Base-by-base conservation (phyloP, 768 basidiomycete species). In the Xerocomus potaroensis region DNA sequence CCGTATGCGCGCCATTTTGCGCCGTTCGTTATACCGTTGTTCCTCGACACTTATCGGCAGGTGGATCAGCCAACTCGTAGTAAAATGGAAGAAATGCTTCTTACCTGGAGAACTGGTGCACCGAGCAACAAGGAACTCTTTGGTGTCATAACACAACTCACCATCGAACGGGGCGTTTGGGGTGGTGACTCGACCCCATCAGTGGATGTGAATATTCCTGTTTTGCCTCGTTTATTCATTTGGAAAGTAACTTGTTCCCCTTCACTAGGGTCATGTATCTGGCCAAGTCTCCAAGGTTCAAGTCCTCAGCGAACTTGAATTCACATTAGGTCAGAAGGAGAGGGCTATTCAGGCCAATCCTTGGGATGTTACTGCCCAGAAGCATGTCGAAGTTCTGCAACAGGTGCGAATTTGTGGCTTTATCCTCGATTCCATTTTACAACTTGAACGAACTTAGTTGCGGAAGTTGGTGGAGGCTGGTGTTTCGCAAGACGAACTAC, bases 71-170 rank as follows among this genome's bases (percentile, higher is more conserved):
- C 68, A 33, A 95, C 91, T 21, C 83, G 87, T 50, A 80, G 81
- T 64, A 98, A 98, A 68, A 94, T 99, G 90, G 91, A 95, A 63
- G 96, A 99, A 67, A 92, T 99, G 84, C 79, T 98, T 12, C 68
- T 89, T 23, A 95, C 96, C 6, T 99, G 96, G 96, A 78, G 93
- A 32, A 86, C 82, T 19, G 92, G 91, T 14, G 84, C 87, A 12
- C 86, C 89, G 3, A 77, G 74, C 27, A 80, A 88, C 29, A 80
- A 80, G 43, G 89, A 94, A 61, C 73, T 99, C 2, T 99, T 98
- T 62, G 88, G 92, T 34, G 68, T 79, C 23, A 78, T 79, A 3
- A 78, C 88, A 16, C 93, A 97, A 63, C 69, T 81, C 34, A 79
- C 83, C 14, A 87, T 98, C 51, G 96, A 98, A 66, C 77, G 82